Evolutionary conservation across 2,329 filamentous ascomycete species (phyloP), one percentile per base, ranked within the genome.

Genomic region (Trichoderma sp.): DNA sequence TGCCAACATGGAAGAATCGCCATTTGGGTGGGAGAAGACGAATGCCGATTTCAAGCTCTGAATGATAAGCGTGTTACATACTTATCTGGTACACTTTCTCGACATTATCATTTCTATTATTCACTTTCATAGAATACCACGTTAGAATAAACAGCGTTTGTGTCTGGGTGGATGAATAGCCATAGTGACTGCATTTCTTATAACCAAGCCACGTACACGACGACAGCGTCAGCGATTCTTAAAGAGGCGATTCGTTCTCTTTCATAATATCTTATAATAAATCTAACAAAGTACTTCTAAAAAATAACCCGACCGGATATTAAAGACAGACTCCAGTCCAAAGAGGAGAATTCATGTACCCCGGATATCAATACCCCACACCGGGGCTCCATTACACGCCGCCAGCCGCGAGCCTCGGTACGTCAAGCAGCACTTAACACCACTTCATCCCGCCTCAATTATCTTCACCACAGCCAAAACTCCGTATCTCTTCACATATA

Each of bases 41-140:
- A 92, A 89, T 75, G 86, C 84, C 4, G 91, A 94, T 76, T 95
- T 96, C 75, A 96, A 96, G 79, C 80, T 96, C 56, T 94, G 24
- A 63, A 55, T 11, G 21, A 55, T 57, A 29, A 13, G 19, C 19
- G 7, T 3, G 6, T 8, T n/a, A 35, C 21, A 11, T 24, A 16
- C 11, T 29, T 3, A 35, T 35, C 27, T 49, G 7, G 27, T 29
- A 27, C 13, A 14, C 27, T 16, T 14, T 6, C 13, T 53, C 27
- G 4, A 2, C 4, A 35, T 14, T 4, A 37, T 24, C 13, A 31
- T 49, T 13, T 49, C 10, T 13, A 24, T n/a, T 21, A 6, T 6
- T 49, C 5, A 10, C 1, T 13, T 49, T 49, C 11, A 24, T 21
- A 21, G 47, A 49, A 24, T 5, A 13, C 24, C n/a, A 47, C 8